A percentile compares a stretch with the other conserved stretches of the same genome.
phyloP scores from a whole-genome alignment of 371 early-diverging fungal species.

The Saksenaea vasiformis region DNA sequence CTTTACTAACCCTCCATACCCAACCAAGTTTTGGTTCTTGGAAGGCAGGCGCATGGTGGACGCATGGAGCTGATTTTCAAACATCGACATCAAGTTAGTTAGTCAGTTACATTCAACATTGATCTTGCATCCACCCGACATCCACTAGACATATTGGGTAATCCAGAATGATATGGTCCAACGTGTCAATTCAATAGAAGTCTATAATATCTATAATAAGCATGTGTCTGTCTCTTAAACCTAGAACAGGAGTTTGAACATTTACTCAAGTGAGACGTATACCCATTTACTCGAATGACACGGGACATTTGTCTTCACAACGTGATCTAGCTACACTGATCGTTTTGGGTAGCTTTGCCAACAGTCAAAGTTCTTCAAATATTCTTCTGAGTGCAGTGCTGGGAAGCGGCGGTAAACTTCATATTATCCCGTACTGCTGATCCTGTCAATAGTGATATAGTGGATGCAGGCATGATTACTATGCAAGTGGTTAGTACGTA shows the following conservation, averaged over 20 bases:
- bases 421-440: background rate
- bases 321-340: background rate
- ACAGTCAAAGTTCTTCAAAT: background rate
- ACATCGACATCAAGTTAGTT: too few species aligned
- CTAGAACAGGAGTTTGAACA: too few species aligned
- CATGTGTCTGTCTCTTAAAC: too few species aligned
- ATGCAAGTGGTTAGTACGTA: background rate
- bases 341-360: background rate
- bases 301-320: too few species aligned
- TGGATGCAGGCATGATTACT: background rate
- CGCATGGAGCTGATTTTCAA: too few species aligned
- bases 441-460: background rate
- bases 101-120: too few species aligned
- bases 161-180: too few species aligned
- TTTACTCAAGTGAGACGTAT: too few species aligned
- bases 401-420: background rate
- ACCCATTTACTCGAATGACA: too few species aligned
- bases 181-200: too few species aligned
- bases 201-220: too few species aligned
- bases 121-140: background rate
- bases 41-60: background rate
- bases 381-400: background rate
- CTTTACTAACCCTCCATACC: background rate
- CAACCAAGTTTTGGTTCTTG: background rate
- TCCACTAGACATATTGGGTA: background rate